Evolutionary conservation across 78 protist genomes (phyloP), one percentile per base, ranked within the genome.

Genomic region (Neovahlkampfia damariscottae): DNA sequence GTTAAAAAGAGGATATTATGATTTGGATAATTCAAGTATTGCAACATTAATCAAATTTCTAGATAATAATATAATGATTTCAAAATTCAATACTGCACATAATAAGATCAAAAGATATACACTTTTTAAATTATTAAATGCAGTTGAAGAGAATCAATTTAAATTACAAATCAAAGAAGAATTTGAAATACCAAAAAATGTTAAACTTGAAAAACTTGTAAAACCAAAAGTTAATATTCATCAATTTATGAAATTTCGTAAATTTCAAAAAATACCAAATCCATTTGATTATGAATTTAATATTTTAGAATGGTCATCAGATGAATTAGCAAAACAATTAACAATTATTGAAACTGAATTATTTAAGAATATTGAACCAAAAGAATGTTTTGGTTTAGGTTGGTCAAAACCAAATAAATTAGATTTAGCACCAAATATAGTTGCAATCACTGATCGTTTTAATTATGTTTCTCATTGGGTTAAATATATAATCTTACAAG

Each of bases 291-390:
- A 50, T 19, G 19, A 50, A 19, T 50, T 50, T 50, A 19, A 50
- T 50, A 9, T 73, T 8, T 10, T 73, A 71, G 77, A 73, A 9
- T 38, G 27, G 10, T 9, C 27, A 27, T 9, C 77, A 71, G 9
- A 8, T 9, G 77, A 73, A 10, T 8, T 73, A 8, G 77, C 77
- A 8, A 35, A 71, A 27, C 77, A 73, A 9, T 41, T 73, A 71
- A 67, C 77, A 8, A 27, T 73, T 9, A 69, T 73, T 10, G 77
- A 73, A 10, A 28, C 10, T 9, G 73, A 69, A 9, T 9, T 73
- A 9, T 73, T 68, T 10, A 8, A 69, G 9, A 71, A 59, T 27
- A 10, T 73, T 9, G 40, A 73, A 71, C 77, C 77, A 59, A 38
- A 41, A 71, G 77, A 73, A 71, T 41, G 27, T 73, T 8, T 73